Percentiles rank a stretch among this genome's conserved stretches.
Conservation (phyloP, 1,284 basidiomycete genomes). For the Meira nashicola region DNA sequence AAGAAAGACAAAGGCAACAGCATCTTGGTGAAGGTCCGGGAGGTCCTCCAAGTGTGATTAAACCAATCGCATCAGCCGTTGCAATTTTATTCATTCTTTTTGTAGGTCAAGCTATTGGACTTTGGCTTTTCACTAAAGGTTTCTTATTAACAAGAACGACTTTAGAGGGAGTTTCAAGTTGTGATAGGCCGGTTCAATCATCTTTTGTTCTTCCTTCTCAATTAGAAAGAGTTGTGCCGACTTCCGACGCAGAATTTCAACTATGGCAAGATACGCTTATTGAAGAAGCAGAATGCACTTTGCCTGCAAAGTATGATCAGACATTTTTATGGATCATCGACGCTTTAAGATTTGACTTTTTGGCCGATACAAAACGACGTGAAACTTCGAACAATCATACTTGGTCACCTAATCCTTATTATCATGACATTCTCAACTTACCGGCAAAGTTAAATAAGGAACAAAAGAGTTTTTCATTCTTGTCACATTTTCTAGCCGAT, state of each 20-base stretch:
- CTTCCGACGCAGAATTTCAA: neutral
- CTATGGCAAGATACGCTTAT: constrained; percentile 28
- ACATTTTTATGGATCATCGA: constrained; percentile 85
- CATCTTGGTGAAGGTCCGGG: constrained; percentile 5
- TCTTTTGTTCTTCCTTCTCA: neutral
- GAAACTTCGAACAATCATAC: constrained; percentile 44
- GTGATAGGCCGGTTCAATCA: neutral
- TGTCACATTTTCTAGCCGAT: constrained; percentile 85
- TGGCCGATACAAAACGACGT: constrained; percentile 62
- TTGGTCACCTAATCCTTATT: constrained; percentile 57
- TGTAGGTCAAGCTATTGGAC: constrained; percentile 13
- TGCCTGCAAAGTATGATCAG: constrained; percentile 50
- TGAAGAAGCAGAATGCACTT: constrained; percentile 33
- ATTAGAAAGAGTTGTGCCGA: neutral
- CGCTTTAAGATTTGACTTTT: constrained; percentile 88
- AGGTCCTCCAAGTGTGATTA: constrained; percentile 7
- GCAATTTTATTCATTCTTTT: constrained; percentile 28
- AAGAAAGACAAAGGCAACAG: constrained; percentile 4
- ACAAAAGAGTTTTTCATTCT: constrained; percentile 62
- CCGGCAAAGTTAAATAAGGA: constrained; percentile 62
- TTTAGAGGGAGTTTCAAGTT: constrained; percentile 18
- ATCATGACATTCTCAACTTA: constrained; percentile 76
- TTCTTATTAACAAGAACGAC: constrained; percentile 46
- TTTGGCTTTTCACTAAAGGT: constrained; percentile 45
- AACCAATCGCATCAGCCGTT: constrained; percentile 25